Conservation (phyloP, 2,329 filamentous ascomycete genomes). For the Sarocladiaceae sp. region DNA sequence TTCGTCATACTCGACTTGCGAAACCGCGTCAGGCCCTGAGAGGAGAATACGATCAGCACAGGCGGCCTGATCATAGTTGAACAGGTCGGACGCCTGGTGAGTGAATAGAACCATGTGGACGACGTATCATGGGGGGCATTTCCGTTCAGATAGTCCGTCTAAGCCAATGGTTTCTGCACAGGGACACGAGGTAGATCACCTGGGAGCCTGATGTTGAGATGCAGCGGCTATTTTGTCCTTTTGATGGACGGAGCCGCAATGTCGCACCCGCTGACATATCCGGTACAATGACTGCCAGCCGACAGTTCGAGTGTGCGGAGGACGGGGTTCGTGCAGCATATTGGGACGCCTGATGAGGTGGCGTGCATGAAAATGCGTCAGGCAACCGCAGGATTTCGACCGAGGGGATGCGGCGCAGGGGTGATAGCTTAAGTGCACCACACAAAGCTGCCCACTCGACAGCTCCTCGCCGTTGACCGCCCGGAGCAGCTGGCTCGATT, state of each 20-base stretch:
- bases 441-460: neutral
- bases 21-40: constrained; percentile 20
- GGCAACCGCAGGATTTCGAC: neutral
- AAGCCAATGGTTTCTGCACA: neutral
- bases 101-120: constrained; percentile 7
- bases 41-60: constrained; percentile 28
- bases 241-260: neutral
- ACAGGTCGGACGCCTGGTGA: constrained; percentile 27
- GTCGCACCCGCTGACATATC: too few species aligned
- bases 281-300: too few species aligned
- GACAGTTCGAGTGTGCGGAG: neutral
- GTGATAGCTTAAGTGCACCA: neutral
- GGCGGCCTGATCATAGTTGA: constrained; percentile 28
- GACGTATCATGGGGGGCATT: neutral
- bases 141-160: neutral
- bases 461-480: too few species aligned
- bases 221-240: neutral
- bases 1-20: constrained; percentile 31
- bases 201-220: constrained; percentile 1
- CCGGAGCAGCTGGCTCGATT: too few species aligned
- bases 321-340: neutral
- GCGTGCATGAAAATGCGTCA: constrained; percentile 4
- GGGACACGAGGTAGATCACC: neutral
- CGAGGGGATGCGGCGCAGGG: neutral
- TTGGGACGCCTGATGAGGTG: constrained; percentile 4